Percentiles rank a stretch among this genome's conserved stretches.
Evolutionary conservation across 306 rosid genomes (phyloP).

Genomic region (Vigna mungo): DNA sequence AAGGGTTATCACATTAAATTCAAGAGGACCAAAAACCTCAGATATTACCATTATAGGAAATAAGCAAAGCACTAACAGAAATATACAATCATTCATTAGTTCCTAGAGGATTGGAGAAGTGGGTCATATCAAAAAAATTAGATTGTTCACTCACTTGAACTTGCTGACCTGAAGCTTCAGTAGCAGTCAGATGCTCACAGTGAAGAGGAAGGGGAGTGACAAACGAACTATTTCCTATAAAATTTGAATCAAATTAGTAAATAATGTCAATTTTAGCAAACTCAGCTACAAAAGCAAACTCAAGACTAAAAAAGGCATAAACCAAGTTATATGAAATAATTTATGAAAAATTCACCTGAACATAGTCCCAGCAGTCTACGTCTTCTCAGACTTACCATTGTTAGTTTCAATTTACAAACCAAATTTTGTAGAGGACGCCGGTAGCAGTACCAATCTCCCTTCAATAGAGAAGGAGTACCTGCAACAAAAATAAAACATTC

Average conservation of each 20-base stretch:
- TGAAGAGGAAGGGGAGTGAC: constrained; percentile 62
- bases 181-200: constrained; percentile 54
- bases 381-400: constrained; percentile 90
- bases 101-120: constrained; percentile 51
- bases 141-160: constrained; percentile 56
- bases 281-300: neutral
- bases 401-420: constrained; percentile 32
- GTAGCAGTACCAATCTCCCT: constrained; percentile 41
- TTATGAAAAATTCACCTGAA: constrained; percentile 57
- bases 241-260: constrained; percentile 32
- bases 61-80: constrained; percentile 17
- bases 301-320: neutral
- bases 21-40: too few relatives aligned
- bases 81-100: constrained; percentile 16
- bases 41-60: neutral
- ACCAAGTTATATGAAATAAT: neutral
- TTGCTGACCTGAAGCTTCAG: constrained; percentile 46
- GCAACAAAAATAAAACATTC: constrained; percentile 5
- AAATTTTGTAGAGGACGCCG: constrained; percentile 26
- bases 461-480: constrained; percentile 33
- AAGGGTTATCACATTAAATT: too few relatives aligned
- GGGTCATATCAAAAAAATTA: constrained; percentile 48
- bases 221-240: constrained; percentile 67
- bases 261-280: neutral
- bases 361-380: constrained; percentile 84